Conservation (phyloP, 768 basidiomycete genomes). For the Tephrocybe sp. region DNA sequence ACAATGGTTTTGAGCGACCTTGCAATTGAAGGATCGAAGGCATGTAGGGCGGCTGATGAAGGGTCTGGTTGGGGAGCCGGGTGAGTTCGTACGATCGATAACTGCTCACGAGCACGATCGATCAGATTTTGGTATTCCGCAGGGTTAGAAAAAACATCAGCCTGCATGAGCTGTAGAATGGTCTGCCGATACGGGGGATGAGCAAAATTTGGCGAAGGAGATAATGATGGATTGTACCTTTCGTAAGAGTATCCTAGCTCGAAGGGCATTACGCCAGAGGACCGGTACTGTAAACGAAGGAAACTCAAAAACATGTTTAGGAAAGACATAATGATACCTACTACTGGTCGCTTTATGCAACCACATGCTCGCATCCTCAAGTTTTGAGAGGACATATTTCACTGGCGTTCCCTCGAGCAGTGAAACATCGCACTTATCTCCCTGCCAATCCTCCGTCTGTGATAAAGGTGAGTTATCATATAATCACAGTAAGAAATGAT, state of each 20-base stretch:
- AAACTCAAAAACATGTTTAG: not conserved
- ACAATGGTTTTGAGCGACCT: constrained; percentile 66
- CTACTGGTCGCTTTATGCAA: constrained; percentile 44
- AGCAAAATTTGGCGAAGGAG: not conserved
- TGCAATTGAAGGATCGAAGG: constrained; percentile 66
- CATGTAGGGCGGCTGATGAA: constrained; percentile 47
- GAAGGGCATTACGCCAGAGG: constrained; percentile 51
- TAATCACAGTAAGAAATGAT: constrained; percentile 13
- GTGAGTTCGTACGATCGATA: constrained; percentile 37
- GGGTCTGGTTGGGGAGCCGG: constrained; percentile 35
- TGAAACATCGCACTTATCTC: constrained; percentile 82
- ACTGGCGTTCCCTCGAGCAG: constrained; percentile 64
- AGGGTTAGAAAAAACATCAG: constrained; percentile 36
- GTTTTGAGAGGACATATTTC: constrained; percentile 44
- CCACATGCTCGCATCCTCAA: constrained; percentile 67
- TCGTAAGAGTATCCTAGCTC: constrained; percentile 52
- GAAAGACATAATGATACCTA: constrained; percentile 19
- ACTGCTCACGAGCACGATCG: constrained; percentile 35
- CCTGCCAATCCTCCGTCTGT: constrained; percentile 85
- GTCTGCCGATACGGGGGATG: constrained; percentile 27
- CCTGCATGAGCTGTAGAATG: constrained; percentile 49
- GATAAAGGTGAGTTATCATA: constrained; percentile 6
- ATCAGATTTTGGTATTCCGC: constrained; percentile 37
- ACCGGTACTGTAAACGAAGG: constrained; percentile 33
- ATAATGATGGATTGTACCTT: constrained; percentile 37